Conservation (phyloP, 73 alveolate genomes). For the Stentor roeselii region DNA sequence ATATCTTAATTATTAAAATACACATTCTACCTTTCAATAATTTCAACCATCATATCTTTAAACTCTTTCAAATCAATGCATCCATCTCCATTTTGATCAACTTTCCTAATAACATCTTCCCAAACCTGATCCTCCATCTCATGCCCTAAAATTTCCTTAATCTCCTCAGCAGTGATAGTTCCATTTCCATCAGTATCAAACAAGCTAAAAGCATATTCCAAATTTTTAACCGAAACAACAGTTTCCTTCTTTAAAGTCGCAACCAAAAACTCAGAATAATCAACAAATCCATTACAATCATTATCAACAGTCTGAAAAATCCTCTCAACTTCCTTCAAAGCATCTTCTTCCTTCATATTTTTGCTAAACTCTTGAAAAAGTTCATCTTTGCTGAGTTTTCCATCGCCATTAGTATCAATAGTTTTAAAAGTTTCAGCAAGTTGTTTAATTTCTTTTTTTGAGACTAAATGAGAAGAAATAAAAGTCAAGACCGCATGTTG, state of each 20-base stretch:
- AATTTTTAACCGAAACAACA: conserved; percentile 29
- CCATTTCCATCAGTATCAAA: conserved; percentile 51
- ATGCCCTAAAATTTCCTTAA: conserved; percentile 10
- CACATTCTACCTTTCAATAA: too few relatives aligned
- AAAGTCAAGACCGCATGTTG: conserved; percentile 81
- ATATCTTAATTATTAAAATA: too few relatives aligned
- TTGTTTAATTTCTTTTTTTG: conserved; percentile 67
- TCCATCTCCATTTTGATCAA: background rate
- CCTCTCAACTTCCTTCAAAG: conserved; percentile 36
- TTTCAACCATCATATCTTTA: conserved; percentile 1
- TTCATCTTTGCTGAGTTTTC: conserved; percentile 35
- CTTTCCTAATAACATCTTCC: conserved; percentile 61
- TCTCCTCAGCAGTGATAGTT: conserved; percentile 37
- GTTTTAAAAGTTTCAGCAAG: conserved; percentile 64
- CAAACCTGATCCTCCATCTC: conserved; percentile 45
- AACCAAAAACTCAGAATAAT: conserved; percentile 42
- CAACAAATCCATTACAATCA: too few relatives aligned
- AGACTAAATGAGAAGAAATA: conserved; percentile 73
- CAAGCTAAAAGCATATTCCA: conserved; percentile 41
- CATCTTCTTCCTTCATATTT: conserved; percentile 23
- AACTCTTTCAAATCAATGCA: background rate
- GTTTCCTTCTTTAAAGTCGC: conserved; percentile 35
- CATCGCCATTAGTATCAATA: conserved; percentile 37
- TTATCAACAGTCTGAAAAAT: conserved; percentile 33
- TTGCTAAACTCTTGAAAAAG: conserved; percentile 36